Percentiles rank a stretch among this genome's conserved stretches.
phyloP scores from a whole-genome alignment of 331 rosid genomes.

The Ulmus americana region DNA sequence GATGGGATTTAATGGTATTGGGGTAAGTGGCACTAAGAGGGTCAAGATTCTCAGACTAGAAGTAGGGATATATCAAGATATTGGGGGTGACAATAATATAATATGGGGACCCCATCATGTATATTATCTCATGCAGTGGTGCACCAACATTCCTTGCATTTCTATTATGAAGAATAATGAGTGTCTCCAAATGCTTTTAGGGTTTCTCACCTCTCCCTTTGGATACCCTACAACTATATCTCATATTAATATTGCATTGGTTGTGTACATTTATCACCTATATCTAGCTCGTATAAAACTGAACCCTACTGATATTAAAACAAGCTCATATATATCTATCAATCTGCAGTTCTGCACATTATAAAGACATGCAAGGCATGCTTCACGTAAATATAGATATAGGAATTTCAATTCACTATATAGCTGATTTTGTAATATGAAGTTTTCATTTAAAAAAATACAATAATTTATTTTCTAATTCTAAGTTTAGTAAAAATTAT shows the following conservation, averaged over 20 bases:
- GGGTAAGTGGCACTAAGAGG: conserved; percentile 8
- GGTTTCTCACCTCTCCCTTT: conserved; percentile 20
- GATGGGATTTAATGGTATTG: conserved; percentile 12
- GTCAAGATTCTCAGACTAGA: conserved; percentile 36
- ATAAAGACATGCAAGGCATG: too few species aligned
- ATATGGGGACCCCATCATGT: conserved; percentile 30
- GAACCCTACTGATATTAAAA: too few species aligned
- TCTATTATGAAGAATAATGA: conserved; percentile 37
- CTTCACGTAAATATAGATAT: too few species aligned
- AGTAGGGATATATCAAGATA: neutral
- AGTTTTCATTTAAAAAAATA: too few species aligned
- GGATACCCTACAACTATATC: conserved; percentile 32
- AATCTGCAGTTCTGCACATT: too few species aligned
- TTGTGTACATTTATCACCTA: neutral
- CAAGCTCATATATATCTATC: too few species aligned
- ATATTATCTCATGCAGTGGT: conserved; percentile 11
- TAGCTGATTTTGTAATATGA: too few species aligned
- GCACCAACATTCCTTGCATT: conserved; percentile 20
- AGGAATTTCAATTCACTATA: too few species aligned
- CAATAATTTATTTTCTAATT: too few species aligned
- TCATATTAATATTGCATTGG: neutral
- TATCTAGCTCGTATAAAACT: too few species aligned
- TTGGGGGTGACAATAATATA: neutral
- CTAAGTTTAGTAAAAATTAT: too few species aligned
- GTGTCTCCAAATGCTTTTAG: conserved; percentile 31